These are phyloP conservation scores for Boletus rex-veris DNA, from an alignment of 768 basidiomycete genomes.

Conservation along the genomic window DNA sequence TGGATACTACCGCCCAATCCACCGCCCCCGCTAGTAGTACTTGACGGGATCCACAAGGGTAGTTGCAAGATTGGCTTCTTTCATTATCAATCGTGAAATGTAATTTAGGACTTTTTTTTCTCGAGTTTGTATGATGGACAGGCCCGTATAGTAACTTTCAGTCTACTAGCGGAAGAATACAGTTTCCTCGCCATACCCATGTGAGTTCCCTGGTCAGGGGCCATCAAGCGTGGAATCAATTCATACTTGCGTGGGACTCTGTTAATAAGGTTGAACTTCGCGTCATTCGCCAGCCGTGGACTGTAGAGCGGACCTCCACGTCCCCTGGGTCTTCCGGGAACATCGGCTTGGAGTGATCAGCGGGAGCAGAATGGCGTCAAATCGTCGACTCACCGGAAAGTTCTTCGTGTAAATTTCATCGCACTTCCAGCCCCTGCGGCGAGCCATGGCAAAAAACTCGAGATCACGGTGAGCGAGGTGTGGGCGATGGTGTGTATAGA, in stretches of 20 bases:
- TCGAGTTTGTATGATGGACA: background rate
- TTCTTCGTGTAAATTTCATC: conserved; percentile 62
- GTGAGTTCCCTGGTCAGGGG: no score
- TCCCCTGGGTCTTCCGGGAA: conserved; percentile 86
- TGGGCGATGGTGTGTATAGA: conserved; percentile 87
- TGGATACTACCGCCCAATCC: background rate
- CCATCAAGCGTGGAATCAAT: background rate
- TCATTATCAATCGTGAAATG: background rate
- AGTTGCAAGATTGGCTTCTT: background rate
- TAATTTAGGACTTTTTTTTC: background rate
- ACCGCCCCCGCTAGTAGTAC: background rate
- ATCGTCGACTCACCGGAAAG: conserved; percentile 50
- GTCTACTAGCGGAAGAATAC: no score
- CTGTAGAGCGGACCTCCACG: conserved; percentile 70
- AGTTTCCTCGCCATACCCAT: no score
- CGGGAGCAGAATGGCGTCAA: background rate
- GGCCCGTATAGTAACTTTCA: background rate
- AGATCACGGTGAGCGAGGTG: conserved; percentile 80
- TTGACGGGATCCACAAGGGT: background rate
- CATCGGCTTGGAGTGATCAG: conserved; percentile 60
- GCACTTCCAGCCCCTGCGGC: conserved; percentile 64
- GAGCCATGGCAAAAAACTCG: conserved; percentile 71
- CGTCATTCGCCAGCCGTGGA: conserved; percentile 77
- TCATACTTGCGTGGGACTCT: background rate
- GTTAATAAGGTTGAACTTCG: background rate